Evolutionary conservation across 805 yeast species (phyloP), one percentile per base, ranked within the genome.

Genomic region (Lachancea quebecensis): DNA sequence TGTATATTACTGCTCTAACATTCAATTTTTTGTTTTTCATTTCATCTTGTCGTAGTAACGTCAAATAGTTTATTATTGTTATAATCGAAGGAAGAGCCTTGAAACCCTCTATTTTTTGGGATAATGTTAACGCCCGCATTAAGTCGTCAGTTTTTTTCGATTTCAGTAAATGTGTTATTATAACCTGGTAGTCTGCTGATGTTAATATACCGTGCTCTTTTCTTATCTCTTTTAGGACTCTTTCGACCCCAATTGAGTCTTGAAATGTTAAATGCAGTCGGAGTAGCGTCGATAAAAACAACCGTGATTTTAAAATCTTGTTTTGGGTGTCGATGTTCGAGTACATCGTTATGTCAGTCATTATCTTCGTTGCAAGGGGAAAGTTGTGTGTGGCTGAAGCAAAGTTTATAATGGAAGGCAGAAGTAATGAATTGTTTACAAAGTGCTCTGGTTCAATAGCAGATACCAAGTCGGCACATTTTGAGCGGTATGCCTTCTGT

Each of bases 191-290:
- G 41, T 57, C 52, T 10, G 53, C 54, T 16, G 50, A 44, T 2
- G 60, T 56, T 12, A 53, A 47, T 12, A 41, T 38, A 4, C 56
- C 58, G 39, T 49, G 52, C n/a, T 38, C 46, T 1, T 50, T 53
- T 1, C 34, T 47, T 11, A 60, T 60, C 32, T 54, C 54, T 35
- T 50, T 54, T 8, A 59, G 41, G 2, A 55, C 55, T 14, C 49
- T 44, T 36, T 60, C 59, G 8, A 61, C 63, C 40, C 63, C 61
- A 10, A 44, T 46, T 12, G 62, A 52, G 37, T 60, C 64, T n/a
- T 54, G 51, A 35, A 60, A 62, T 6, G 42, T 41, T 16, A 62
- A 35, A 33, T 60, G 64, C 58, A 59, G 52, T 15, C 50, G 45
- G 15, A 62, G 44, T 12, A 62, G 31, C 2, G 59, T 43, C 1